Evolutionary conservation across 2,329 filamentous ascomycete species (phyloP), one percentile per base, ranked within the genome.

Genomic region (Pestalotiopsis sp.): DNA sequence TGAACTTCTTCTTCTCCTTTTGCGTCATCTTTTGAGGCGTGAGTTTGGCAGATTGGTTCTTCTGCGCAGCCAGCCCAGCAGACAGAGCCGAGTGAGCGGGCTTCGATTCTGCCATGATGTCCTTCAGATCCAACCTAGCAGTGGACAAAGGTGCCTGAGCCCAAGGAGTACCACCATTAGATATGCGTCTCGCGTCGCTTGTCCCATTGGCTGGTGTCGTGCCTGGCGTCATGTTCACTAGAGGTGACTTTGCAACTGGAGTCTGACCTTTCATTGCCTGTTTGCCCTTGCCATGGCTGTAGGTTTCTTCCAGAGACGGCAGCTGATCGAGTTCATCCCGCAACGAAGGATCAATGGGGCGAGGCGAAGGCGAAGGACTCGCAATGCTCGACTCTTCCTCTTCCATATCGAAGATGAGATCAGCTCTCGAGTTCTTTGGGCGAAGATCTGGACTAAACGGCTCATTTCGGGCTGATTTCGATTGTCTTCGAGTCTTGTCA

Each of bases 381-480:
- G 71, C 70, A 1, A 72, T 73, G 6, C 78, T 74, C 0, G 75
- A 72, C 11, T 85, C 86, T 58, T 94, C 94, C 49, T 97, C 94
- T 69, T 97, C 95, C 94, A 98, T 98, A 72, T 94, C 90, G 76
- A 98, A 98, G 79, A 97, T 97, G 67, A 98, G 85, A 73, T 98
- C 95, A 49, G 86, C 86, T 1, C 86, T 83, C 0, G 92, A 95
- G 23, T 86, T 86, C 74, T 90, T 94, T 1, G 91, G 86, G 67
- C 89, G 90, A 59, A 96, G 83, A 20, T 82, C 84, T 1, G 94
- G 94, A 68, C 90, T 93, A 65, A 87, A 85, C 0, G 86, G 84
- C 70, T 89, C 89, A 71, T 90, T 90, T 14, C 79, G 82, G 23
- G 75, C 75, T 5, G 74, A 74, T 68, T 84, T 88, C 1, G 83